phyloP scores from a whole-genome alignment of 345 rosid genomes.

The Hevea brasiliensis region DNA sequence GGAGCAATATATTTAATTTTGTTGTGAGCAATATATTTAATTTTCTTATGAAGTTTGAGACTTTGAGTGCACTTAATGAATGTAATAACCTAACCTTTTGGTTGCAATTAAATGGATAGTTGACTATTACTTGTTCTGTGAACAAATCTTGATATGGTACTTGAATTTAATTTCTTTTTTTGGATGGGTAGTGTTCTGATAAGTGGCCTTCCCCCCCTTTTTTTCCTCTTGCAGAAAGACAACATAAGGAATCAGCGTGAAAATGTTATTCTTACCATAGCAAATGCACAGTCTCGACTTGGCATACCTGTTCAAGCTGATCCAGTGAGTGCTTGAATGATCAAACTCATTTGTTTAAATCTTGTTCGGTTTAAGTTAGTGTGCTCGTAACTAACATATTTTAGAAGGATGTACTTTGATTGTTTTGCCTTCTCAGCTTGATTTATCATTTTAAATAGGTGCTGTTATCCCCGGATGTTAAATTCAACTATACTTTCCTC shows the following conservation, averaged over 20 bases:
- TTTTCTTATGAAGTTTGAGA: neutral
- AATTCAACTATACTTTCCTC: neutral
- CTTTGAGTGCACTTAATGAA: neutral
- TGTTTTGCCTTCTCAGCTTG: neutral
- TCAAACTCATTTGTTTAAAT: neutral
- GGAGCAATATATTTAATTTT: neutral
- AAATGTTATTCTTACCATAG: constrained; percentile 76
- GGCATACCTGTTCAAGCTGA: constrained; percentile 56
- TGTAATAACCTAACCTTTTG: neutral
- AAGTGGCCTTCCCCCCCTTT: constrained; percentile 5
- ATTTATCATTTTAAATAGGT: neutral
- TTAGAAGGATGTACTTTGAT: neutral
- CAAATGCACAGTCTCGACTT: constrained; percentile 88
- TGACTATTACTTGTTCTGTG: neutral
- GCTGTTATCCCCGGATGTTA: neutral
- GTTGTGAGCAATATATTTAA: neutral
- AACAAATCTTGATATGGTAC: neutral
- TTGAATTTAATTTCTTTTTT: neutral
- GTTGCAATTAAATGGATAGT: neutral
- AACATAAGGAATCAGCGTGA: constrained; percentile 92
- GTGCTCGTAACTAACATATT: neutral
- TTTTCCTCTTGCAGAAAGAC: constrained; percentile 59
- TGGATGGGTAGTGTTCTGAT: constrained; percentile 7
- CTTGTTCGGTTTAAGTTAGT: neutral
- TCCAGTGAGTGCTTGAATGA: constrained; percentile 64